A percentile compares a stretch with the other conserved stretches of the same genome.
phyloP scores from a whole-genome alignment of 2,329 filamentous ascomycete species.

The Aspergillus ochraceoroseus region DNA sequence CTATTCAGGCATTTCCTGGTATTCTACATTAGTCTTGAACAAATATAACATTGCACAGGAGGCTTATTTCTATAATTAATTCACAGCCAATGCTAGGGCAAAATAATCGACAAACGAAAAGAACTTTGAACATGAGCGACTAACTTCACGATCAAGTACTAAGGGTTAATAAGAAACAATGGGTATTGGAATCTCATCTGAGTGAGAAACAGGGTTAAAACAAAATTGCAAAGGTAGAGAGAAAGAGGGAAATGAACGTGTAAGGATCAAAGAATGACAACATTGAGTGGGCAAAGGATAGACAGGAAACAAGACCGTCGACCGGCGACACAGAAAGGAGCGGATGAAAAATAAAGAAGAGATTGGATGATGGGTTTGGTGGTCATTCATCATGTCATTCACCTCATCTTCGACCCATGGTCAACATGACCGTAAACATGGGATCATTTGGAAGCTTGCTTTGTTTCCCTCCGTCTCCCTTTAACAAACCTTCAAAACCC shows the following conservation, averaged over 20 bases:
- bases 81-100: neutral
- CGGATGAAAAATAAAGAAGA: conserved; percentile 6
- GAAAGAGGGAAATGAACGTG: neutral
- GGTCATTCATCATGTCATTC: conserved; percentile 5
- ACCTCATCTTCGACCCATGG: conserved; percentile 11
- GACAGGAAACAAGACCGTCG: conserved; percentile 4
- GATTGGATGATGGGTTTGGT: conserved; percentile 10
- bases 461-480: no score
- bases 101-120: neutral
- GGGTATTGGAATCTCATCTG: neutral
- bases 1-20: neutral
- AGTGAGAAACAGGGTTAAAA: neutral
- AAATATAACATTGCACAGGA: neutral
- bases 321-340: conserved; percentile 11
- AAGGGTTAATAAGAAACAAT: neutral
- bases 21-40: neutral
- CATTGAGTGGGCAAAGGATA: conserved; percentile 2
- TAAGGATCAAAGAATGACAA: conserved; percentile 1
- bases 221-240: conserved; percentile 1
- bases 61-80: conserved; percentile 1
- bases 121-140: neutral
- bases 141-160: neutral
- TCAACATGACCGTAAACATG: neutral
- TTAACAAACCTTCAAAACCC: conserved; percentile 36
- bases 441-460: no score